Base-by-base conservation (phyloP, 345 rosid genomes). In the Cardiospermum halicacabum region DNA sequence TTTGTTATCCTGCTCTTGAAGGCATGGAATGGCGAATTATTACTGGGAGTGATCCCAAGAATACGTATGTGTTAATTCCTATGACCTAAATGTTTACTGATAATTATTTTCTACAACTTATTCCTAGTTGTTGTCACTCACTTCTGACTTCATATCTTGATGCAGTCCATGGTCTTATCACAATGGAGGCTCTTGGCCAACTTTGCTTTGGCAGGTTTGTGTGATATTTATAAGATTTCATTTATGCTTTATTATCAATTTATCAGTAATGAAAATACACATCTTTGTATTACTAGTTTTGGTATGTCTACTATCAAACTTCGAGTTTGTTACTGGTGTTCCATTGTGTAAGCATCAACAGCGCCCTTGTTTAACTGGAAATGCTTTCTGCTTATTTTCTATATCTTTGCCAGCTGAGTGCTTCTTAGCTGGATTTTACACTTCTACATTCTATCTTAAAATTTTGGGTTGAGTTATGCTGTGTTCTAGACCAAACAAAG, bases 151-250 rank as follows among this genome's bases (percentile, higher is more conserved):
- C 39, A 54, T 39, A 31, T 75, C 65, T 64, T 67, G 40, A 60
- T 80, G 84, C 86, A 92, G 98, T 37, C 88, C 96, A 11, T 92
- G 98, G 98, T 89, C 98, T 54, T 92, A 92, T 70, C 96, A 89
- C 81, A 92, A 92, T 71, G 98, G 85, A 66, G 98, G 98, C 48
- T 73, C 96, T 42, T 92, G 96, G 96, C 96, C 98, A 68, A 92
- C 96, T 64, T 69, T 92, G 79, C 85, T 92, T 61, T 89, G 98
- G 96, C 96, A 89, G 98, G 98, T 92, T 72, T 74, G 91, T 80
- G 56, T 49, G 39, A 27, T 60, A 8, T 59, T 53, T 21, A 43
- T 31, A 5, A 47, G n/a, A 58, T 65, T 62, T 47, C 42, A 26
- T 27, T 15, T 5, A 39, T 30, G 16, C n/a, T 56, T 34, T 22